Base-by-base conservation (phyloP, 306 rosid genomes). In the Cicer pinnatifidum region DNA sequence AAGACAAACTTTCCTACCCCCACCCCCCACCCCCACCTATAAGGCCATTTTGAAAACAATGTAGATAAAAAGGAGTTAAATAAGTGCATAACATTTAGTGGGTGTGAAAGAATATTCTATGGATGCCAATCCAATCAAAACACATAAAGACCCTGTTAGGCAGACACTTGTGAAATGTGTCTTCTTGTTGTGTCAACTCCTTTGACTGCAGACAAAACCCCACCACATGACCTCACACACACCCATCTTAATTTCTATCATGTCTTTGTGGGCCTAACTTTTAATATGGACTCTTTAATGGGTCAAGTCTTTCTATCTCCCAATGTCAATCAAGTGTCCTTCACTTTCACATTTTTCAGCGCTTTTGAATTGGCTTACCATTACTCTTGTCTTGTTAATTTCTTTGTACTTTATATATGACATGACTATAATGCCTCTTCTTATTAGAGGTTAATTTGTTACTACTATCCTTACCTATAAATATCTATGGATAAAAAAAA, bases 41-140 rank as follows among this genome's bases (percentile, higher is more conserved):
- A 65, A 17, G 75, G 20, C 23, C 16, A 39, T 19, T 58, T 72
- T 72, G 8, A 50, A 58, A 35, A 60, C 69, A 54, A 70, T 44
- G 62, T 7, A 40, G 80, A 77, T 61, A 73, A 9, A 77, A 50
- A 72, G 75, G 13, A 56, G 2, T 8, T 11, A 10, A 61, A 8
- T 11, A 33, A n/a, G 47, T 16, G 65, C 39, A 63, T 47, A 67
- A 59, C 54, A 9, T 51, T 40, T 45, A 54, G 66, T 71, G 84
- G 70, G 9, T 52, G 77, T 73, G 11, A n/a, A 69, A 70, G 81
- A 71, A 78, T 78, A 85, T 78, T 66, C 81, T 40, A 13, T 9
- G 60, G 88, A 82, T 82, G 78, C 89, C 78, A 76, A 68, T 85
- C 81, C 57, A 73, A 69, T 82, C 83, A 76, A 67, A 20, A 61